Percentiles rank a stretch among this genome's conserved stretches.
These are phyloP conservation scores for Tolypocladium cylindrosporum DNA, from an alignment of 2,329 filamentous ascomycete genomes.

Conservation along the genomic window DNA sequence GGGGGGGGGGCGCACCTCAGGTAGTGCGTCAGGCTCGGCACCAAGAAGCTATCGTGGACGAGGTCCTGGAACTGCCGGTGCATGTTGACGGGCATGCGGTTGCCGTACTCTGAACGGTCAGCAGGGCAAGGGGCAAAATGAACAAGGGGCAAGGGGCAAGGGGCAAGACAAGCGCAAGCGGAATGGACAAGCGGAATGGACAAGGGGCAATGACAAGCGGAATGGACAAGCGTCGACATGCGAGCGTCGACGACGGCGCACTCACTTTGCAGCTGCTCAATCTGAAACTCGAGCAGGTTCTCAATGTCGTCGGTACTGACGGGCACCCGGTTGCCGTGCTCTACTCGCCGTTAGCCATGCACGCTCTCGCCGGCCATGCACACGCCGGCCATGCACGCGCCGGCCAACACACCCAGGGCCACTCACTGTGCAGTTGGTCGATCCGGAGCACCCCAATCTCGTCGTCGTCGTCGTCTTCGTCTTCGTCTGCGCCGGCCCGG, in stretches of 20 bases:
- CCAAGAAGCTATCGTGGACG: conserved; percentile 53
- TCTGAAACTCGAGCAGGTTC: conserved; percentile 74
- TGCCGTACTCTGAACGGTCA: conserved; percentile 52
- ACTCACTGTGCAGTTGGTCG: no score
- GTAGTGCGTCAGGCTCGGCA: conserved; percentile 68
- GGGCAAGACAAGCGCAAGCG: no score
- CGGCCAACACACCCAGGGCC: conserved; percentile 10
- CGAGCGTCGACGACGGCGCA: conserved; percentile 7
- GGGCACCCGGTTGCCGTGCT: conserved; percentile 37
- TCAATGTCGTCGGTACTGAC: conserved; percentile 75
- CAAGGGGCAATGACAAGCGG: no score
- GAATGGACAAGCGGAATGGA: no score
- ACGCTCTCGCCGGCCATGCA: conserved; percentile 28
- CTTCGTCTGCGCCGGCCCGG: no score
- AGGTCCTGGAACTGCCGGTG: conserved; percentile 60
- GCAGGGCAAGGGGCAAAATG: no score
- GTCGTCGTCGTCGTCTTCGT: no score
- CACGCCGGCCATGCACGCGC: conserved; percentile 32
- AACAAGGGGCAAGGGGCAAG: no score
- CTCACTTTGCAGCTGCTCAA: conserved; percentile 75
- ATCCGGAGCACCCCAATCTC: no score
- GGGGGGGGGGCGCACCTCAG: conserved; percentile 40
- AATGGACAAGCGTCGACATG: no score
- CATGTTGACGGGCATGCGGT: conserved; percentile 65
- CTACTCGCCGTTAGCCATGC: conserved; percentile 21